Base-by-base conservation (phyloP, 352 stramenopile genomes). In the Saprolegnia parasitica region DNA sequence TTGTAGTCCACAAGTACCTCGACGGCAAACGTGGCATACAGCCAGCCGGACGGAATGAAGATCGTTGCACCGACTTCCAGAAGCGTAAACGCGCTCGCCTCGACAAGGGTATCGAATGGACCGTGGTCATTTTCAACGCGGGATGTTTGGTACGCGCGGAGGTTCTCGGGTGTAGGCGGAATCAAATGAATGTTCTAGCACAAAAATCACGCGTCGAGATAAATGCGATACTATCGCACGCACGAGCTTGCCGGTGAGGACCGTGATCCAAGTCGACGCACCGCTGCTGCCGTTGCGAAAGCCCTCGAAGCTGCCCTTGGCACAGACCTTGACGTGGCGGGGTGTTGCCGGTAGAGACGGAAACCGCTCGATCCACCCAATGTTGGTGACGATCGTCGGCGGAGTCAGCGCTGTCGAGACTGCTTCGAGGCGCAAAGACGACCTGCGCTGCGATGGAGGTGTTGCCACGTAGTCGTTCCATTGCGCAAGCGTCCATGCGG, bases 241-340 rank as follows among this genome's bases (percentile, higher is more conserved):
- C 20, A 81, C 76, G 66, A 83, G 80, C 35, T 68, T 71, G 16
- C 78, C 78, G 45, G 67, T 55, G 54, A 79, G 74, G 32, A 85
- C 66, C 64, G 81, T 72, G 64, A 81, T 78, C 78, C 78, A 85
- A 13, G 81, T 71, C 15, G 76, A 83, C 4, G 76, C 80, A 40
- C 78, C 78, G 16, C 78, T 77, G 65, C 77, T 78, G 39, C 80
- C 76, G n/a, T 81, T 72, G 50, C 79, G 75, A 60, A 74, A 81
- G 56, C 83, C 77, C 15, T 73, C 80, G 70, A 79, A 83, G 64
- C 75, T 83, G 35, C 76, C 77, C 0, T 65, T 73, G 10, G 76
- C 71, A 37, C 74, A 81, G 76, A 83, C 52, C 35, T 60, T 16
- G 24, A 60, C 11, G 11, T 42, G 24, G 3, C 52, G 52, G 11